A percentile compares a stretch with the other conserved stretches of the same genome.
phyloP scores from a whole-genome alignment of 2,329 filamentous ascomycete genomes.

The Rhexocercosporidium sp. region DNA sequence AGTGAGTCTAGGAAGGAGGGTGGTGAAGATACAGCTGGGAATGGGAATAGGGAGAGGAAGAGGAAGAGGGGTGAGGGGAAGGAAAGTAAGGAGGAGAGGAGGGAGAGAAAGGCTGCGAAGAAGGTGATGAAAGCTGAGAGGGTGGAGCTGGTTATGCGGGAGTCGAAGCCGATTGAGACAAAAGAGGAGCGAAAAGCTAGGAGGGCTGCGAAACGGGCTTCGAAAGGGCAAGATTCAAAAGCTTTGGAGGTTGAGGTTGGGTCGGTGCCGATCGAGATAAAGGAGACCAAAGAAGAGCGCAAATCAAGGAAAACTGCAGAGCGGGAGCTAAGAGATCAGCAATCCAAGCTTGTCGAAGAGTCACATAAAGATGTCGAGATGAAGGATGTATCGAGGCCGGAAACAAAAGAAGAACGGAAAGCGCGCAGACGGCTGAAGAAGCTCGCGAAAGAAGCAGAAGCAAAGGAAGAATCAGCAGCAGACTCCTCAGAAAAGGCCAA shows the following conservation, averaged over 20 bases:
- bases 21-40: constrained; percentile 21
- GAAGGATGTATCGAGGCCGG: constrained; percentile 18
- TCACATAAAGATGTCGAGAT: constrained; percentile 11
- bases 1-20: constrained; percentile 24
- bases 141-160: constrained; percentile 33
- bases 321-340: constrained; percentile 7
- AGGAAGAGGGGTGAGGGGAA: constrained; percentile 40
- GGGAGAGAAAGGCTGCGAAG: constrained; percentile 47
- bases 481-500: constrained; percentile 39
- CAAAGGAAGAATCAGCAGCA: constrained; percentile 24
- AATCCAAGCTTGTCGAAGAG: not conserved
- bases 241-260: constrained; percentile 32
- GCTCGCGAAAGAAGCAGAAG: constrained; percentile 31
- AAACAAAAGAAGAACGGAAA: constrained; percentile 45
- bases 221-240: constrained; percentile 11
- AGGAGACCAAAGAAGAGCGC: constrained; percentile 18
- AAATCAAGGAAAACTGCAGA: constrained; percentile 20
- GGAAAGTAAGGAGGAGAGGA: constrained; percentile 45
- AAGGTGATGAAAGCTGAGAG: constrained; percentile 37
- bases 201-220: constrained; percentile 17
- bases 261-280: not conserved
- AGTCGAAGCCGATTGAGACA: constrained; percentile 32
- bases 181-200: constrained; percentile 20
- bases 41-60: constrained; percentile 41
- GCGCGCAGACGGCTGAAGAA: constrained; percentile 45